Percentiles rank a stretch among this genome's conserved stretches.
These are phyloP conservation scores for Trichophyton rubrum DNA, from an alignment of 2,329 filamentous ascomycete genomes.

Conservation along the genomic window DNA sequence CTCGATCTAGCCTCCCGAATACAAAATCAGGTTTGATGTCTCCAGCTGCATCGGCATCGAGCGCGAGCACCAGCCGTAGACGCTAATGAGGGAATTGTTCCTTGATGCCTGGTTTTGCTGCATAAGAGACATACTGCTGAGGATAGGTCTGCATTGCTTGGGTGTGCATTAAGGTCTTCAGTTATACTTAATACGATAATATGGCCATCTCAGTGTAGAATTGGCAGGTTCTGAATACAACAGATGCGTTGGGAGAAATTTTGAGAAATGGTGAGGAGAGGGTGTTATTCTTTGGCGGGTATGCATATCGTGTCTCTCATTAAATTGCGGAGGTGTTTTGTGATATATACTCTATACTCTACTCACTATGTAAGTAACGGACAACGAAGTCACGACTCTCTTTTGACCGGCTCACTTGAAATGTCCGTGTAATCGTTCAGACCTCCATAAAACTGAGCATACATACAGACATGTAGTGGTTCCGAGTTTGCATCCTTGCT, in stretches of 20 bases:
- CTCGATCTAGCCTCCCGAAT: neutral
- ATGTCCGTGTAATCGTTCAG: neutral
- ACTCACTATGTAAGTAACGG: neutral
- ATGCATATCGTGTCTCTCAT: neutral
- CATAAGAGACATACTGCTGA: too few relatives aligned
- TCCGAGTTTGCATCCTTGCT: neutral
- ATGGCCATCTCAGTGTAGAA: neutral
- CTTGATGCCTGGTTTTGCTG: neutral
- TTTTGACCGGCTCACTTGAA: neutral
- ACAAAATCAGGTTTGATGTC: conserved; percentile 4
- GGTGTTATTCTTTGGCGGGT: neutral
- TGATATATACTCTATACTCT: neutral
- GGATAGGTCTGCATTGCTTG: too few relatives aligned
- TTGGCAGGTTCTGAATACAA: too few relatives aligned
- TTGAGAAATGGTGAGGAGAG: too few relatives aligned
- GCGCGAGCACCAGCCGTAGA: neutral
- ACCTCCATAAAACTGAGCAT: neutral
- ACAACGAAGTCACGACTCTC: neutral
- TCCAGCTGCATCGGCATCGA: conserved; percentile 9
- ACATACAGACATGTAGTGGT: neutral
- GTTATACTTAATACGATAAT: too few relatives aligned
- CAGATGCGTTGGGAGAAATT: too few relatives aligned
- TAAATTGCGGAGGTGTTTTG: neutral
- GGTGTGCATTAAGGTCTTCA: too few relatives aligned
- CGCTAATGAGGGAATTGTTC: neutral